Conservation (phyloP, 176 grass and related monocot genomes). For the Avena insularis region DNA sequence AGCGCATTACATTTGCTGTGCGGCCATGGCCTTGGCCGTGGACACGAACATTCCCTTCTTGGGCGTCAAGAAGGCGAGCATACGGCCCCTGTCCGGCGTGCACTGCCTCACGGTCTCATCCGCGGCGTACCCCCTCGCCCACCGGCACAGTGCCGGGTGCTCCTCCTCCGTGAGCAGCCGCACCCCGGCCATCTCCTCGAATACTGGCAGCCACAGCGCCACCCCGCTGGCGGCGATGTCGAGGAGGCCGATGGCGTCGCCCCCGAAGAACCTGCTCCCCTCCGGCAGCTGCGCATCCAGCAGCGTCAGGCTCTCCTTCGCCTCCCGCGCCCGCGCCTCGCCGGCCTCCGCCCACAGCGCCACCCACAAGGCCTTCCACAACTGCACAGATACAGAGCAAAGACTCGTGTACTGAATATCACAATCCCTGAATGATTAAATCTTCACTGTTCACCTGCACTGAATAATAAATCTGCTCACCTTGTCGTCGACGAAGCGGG, state of each 20-base stretch:
- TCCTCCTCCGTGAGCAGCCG: not conserved
- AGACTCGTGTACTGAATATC: not conserved
- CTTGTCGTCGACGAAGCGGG: not conserved
- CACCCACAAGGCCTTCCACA: not conserved
- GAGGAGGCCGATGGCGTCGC: not conserved
- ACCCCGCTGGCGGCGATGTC: not conserved
- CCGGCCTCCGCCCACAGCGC: constrained; percentile 3
- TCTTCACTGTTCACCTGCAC: too few species aligned
- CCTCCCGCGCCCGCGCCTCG: not conserved
- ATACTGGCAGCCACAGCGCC: not conserved
- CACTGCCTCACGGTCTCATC: not conserved
- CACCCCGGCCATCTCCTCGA: not conserved
- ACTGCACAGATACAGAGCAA: not conserved
- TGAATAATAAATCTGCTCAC: not conserved
- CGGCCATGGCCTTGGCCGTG: not conserved
- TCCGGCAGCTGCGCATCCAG: constrained; percentile 4
- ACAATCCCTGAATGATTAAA: too few species aligned
- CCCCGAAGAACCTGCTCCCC: not conserved
- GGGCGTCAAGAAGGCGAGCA: not conserved
- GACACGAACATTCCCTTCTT: not conserved
- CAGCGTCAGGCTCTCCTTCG: not conserved
- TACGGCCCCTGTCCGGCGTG: not conserved
- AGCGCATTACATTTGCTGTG: not conserved
- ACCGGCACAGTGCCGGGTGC: not conserved
- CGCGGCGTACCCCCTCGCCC: not conserved